A percentile compares a stretch with the other conserved stretches of the same genome.
Evolutionary conservation across 2,329 filamentous ascomycete species (phyloP).

Genomic region (Chrysoporthe puriensis): DNA sequence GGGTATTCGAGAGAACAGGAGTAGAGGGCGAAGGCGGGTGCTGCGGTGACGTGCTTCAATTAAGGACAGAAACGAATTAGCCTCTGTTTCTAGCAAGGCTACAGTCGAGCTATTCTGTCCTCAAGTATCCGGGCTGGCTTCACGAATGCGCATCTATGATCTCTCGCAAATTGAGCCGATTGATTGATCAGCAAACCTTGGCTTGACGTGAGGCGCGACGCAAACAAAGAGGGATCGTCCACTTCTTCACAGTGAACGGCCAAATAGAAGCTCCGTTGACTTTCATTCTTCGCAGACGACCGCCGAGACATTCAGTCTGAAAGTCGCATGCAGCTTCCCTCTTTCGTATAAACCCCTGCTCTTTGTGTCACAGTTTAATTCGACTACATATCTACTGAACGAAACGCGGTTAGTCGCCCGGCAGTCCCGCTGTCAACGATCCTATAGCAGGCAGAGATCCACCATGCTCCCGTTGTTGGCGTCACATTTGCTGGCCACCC

Average conservation of each 20-base stretch:
- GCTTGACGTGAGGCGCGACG: not conserved
- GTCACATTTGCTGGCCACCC: not conserved
- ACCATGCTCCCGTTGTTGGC: not conserved
- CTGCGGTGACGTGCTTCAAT: not conserved
- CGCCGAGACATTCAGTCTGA: not conserved
- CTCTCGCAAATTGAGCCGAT: not conserved
- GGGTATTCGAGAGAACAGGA: not conserved
- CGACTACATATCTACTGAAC: not conserved
- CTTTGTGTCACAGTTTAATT: not conserved
- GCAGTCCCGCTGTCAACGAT: not conserved
- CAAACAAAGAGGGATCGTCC: not conserved
- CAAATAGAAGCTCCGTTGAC: constrained; percentile 3
- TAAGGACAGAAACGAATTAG: not conserved
- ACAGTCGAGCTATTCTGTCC: not conserved
- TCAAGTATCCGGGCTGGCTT: not conserved
- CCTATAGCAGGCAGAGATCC: not conserved
- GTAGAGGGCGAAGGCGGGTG: not conserved
- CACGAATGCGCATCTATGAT: not conserved
- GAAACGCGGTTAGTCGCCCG: not conserved
- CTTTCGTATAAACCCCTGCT: constrained; percentile 6
- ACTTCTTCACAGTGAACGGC: not conserved
- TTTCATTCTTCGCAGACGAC: not conserved
- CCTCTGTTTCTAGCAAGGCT: not conserved
- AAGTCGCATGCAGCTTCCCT: constrained; percentile 3
- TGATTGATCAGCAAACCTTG: not conserved